These are phyloP conservation scores for Oryza glumipatula DNA, from an alignment of 176 grass and related monocot species.

Conservation along the genomic window DNA sequence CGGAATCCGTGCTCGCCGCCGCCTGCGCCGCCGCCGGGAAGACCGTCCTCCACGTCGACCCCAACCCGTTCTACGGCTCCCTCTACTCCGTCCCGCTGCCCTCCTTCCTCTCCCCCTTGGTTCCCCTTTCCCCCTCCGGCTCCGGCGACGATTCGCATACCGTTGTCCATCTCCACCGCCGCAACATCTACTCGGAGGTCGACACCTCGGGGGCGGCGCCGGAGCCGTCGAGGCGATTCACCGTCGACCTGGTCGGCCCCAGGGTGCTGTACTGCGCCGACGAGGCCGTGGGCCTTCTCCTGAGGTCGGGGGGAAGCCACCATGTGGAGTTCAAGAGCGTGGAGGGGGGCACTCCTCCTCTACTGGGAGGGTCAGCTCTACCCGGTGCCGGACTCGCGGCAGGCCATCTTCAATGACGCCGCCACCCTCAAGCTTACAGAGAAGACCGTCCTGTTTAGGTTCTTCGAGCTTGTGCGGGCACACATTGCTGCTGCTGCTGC, in stretches of 20 bases:
- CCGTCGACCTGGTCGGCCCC: constrained; percentile 71
- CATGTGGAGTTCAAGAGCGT: constrained; percentile 96
- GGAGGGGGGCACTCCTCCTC: constrained; percentile 62
- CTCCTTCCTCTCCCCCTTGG: constrained; percentile 40
- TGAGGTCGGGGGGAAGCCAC: constrained; percentile 69
- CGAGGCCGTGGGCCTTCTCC: constrained; percentile 72
- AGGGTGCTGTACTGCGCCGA: constrained; percentile 90
- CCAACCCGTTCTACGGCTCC: constrained; percentile 83
- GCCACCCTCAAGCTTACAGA: constrained; percentile 54
- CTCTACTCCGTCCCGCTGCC: constrained; percentile 68
- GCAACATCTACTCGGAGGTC: constrained; percentile 57
- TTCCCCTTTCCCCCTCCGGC: neutral
- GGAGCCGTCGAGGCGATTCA: constrained; percentile 51
- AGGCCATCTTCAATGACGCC: constrained; percentile 76
- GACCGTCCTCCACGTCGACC: constrained; percentile 92
- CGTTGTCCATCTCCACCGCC: constrained; percentile 48
- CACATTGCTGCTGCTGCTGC: constrained; percentile 65
- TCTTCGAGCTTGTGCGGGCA: constrained; percentile 66
- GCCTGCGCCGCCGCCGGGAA: constrained; percentile 65
- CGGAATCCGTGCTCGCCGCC: constrained; percentile 78
- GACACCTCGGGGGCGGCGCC: constrained; percentile 63
- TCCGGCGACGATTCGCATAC: neutral
- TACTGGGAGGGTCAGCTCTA: constrained; percentile 81
- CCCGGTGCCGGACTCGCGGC: constrained; percentile 74
- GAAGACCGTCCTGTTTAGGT: constrained; percentile 71